Base-by-base conservation (phyloP, 306 rosid species). In the Cicer bijugum region DNA sequence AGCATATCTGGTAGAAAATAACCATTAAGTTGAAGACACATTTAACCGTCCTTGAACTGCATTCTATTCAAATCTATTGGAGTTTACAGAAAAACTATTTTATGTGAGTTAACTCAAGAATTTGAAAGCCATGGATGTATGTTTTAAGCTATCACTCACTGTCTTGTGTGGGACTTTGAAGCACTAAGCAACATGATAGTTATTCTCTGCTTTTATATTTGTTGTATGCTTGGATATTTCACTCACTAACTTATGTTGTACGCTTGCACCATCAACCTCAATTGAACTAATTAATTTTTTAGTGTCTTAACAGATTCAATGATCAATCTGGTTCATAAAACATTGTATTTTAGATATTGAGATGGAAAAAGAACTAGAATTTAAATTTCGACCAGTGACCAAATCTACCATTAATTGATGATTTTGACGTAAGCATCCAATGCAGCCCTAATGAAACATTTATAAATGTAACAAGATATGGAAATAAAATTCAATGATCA, bases 311-410 rank as follows among this genome's bases (percentile, higher is more conserved):
- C 39, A 14, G 33, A 57, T 51, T 51, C 72, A 52, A 19, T n/a
- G n/a, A 75, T 5, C n/a, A 53, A 10, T 52, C 12, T 9, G 16
- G 16, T 20, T 74, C n/a, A 12, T 56, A 8, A 66, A 61, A 5
- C 57, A 28, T 53, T 7, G 7, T 42, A 43, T 23, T 67, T 45
- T 55, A 66, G 67, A 68, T 40, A 42, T 51, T 50, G 35, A 67
- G 75, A 73, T 66, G 63, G 35, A 61, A 63, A 79, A 9, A 79
- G 53, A 75, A 40, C 12, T 10, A 23, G 66, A 74, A 68, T 52
- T 68, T 64, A 68, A 53, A 65, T 43, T 43, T 46, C 10, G 60
- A 69, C 19, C 20, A 35, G 61, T 51, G 35, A 56, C 55, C n/a
- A 48, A 65, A 72, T 47, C 42, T 45, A 72, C 60, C 65, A 53